A percentile compares a stretch with the other conserved stretches of the same genome.
Evolutionary conservation across 1,284 basidiomycete species (phyloP).

Genomic region (Anthracocystis setariae): DNA sequence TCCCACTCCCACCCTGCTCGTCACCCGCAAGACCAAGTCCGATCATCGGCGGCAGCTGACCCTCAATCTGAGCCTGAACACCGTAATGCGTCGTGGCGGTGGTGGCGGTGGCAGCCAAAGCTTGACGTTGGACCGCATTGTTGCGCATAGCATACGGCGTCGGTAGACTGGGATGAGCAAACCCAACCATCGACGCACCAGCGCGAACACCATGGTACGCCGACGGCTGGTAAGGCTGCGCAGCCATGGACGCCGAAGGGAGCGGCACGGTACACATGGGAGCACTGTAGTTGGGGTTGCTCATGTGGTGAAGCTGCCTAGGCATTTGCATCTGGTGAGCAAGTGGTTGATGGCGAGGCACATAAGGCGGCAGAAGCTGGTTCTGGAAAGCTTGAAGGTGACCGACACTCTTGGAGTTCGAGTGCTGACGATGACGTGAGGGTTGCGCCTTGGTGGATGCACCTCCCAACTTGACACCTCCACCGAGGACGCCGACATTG

Average conservation of each 20-base stretch:
- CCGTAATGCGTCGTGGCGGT: background rate
- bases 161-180: no score
- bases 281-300: slow-evolving; percentile 32
- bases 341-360: slow-evolving; percentile 10
- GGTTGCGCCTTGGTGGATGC: slow-evolving; percentile 1
- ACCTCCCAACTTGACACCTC: slow-evolving; percentile 50
- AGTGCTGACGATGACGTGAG: slow-evolving; percentile 32
- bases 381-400: slow-evolving; percentile 28
- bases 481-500: slow-evolving; percentile 61
- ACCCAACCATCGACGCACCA: no score
- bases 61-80: background rate
- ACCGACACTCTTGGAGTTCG: slow-evolving; percentile 38
- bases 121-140: no score
- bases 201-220: no score
- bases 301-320: slow-evolving; percentile 7
- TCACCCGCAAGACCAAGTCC: background rate
- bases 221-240: slow-evolving; percentile 11
- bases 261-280: slow-evolving; percentile 40
- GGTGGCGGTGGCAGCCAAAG: no score
- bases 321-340: background rate
- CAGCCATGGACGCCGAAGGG: slow-evolving; percentile 6
- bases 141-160: no score
- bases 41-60: background rate
- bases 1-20: slow-evolving; percentile 4
- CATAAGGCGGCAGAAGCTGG: slow-evolving; percentile 21